These are phyloP conservation scores for Mycogone perniciosa DNA, from an alignment of 2,329 filamentous ascomycete genomes.

Conservation along the genomic window DNA sequence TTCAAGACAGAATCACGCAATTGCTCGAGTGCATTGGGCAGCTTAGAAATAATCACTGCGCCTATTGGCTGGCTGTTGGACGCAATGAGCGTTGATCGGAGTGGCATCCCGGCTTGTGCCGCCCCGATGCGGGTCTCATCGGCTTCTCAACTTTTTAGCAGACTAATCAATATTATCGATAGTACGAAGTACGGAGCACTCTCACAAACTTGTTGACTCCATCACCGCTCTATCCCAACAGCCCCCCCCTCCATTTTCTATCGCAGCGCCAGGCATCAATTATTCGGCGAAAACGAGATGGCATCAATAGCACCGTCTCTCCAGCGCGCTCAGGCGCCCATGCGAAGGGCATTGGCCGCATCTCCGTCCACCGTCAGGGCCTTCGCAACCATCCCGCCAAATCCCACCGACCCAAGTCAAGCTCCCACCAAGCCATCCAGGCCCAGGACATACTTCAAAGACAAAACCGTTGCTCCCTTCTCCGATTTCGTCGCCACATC, in stretches of 20 bases:
- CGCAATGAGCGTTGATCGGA: not conserved
- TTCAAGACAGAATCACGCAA: too few species aligned
- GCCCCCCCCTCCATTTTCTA: too few species aligned
- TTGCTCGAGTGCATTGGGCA: not conserved
- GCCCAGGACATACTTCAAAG: conserved; percentile 52
- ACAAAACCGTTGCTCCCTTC: conserved; percentile 50
- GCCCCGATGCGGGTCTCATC: conserved; percentile 14
- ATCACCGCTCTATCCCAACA: too few species aligned
- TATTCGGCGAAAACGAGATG: conserved; percentile 23
- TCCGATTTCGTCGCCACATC: conserved; percentile 48
- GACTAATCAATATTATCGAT: too few species aligned
- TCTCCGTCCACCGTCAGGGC: conserved; percentile 28
- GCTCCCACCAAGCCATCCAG: conserved; percentile 19
- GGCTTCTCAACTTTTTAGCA: conserved; percentile 20
- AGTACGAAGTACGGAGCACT: too few species aligned
- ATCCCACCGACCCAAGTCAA: conserved; percentile 21
- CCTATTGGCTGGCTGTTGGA: conserved; percentile 7
- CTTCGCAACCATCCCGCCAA: conserved; percentile 42
- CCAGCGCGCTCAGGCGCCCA: conserved; percentile 36
- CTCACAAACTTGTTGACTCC: too few species aligned
- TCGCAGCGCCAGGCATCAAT: too few species aligned
- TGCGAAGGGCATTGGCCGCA: conserved; percentile 34
- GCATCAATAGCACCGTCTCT: conserved; percentile 36
- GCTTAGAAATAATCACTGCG: not conserved
- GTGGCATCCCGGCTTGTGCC: conserved; percentile 8